These are phyloP conservation scores for Sporothrix luriei DNA, from an alignment of 2,329 filamentous ascomycete genomes.

Conservation along the genomic window DNA sequence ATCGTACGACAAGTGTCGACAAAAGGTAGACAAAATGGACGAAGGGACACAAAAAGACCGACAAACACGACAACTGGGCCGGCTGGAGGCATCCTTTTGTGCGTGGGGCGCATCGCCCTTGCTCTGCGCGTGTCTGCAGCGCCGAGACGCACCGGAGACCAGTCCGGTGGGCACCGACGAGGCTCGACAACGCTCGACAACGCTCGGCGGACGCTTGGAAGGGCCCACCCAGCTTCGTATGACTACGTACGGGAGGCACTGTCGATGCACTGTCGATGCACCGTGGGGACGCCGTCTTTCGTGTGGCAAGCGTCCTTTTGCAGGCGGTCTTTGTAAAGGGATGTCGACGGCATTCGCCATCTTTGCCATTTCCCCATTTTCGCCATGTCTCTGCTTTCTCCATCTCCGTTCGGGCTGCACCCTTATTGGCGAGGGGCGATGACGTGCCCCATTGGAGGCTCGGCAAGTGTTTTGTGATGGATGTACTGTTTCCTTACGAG, in stretches of 20 bases:
- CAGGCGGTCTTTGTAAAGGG: not conserved
- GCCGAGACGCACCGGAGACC: conserved; percentile 6
- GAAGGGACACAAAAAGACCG: not conserved
- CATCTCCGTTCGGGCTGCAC: not conserved
- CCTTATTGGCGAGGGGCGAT: conserved; percentile 23
- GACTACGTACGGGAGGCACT: not conserved
- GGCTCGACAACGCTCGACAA: conserved; percentile 25
- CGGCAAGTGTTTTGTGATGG: not conserved
- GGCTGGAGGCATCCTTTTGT: not conserved
- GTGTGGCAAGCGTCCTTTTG: not conserved
- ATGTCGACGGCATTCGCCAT: not conserved
- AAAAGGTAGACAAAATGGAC: not conserved
- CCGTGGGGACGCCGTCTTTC: not conserved
- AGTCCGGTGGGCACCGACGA: conserved; percentile 14
- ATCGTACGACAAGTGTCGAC: not conserved
- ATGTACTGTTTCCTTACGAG: not conserved
- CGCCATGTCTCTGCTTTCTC: not conserved
- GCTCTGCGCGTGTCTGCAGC: not conserved
- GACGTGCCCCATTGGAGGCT: conserved; percentile 19
- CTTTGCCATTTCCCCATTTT: not conserved
- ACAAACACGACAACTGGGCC: not conserved
- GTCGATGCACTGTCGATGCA: conserved; percentile 3
- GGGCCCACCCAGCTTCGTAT: conserved; percentile 6
- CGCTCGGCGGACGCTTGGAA: conserved; percentile 27
- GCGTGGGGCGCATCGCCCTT: too few species aligned